These are phyloP conservation scores for Vitellaria paradoxa DNA, from an alignment of 179 eudicot species.

Conservation along the genomic window DNA sequence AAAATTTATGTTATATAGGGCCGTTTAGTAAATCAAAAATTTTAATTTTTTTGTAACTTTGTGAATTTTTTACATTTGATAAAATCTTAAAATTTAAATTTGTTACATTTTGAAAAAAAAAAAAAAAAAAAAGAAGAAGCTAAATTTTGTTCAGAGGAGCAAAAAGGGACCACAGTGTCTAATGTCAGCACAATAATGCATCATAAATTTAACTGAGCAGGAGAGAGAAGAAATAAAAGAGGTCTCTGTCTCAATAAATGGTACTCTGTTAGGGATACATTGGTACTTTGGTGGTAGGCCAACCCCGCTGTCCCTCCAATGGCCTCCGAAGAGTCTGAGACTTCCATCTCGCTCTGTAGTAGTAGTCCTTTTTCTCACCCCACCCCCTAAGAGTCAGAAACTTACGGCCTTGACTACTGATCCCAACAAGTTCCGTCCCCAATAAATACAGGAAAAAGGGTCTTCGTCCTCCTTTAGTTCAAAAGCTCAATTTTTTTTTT, in stretches of 20 bases:
- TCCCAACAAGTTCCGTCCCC: background rate
- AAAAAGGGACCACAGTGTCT: too few relatives aligned
- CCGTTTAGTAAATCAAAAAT: too few relatives aligned
- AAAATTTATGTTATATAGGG: too few relatives aligned
- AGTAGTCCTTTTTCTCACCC: background rate
- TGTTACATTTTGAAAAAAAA: too few relatives aligned
- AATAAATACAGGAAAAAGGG: conserved; percentile 17
- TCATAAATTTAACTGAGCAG: conserved; percentile 7
- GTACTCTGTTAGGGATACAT: conserved; percentile 26
- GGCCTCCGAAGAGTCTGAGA: background rate
- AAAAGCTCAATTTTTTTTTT: conserved; percentile 36
- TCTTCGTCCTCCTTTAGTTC: conserved; percentile 35
- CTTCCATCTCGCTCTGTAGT: background rate
- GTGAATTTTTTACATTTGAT: too few relatives aligned
- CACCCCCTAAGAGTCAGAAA: conserved; percentile 18
- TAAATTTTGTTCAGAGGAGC: too few relatives aligned
- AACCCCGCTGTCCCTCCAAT: conserved; percentile 21
- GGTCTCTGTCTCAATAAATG: conserved; percentile 11
- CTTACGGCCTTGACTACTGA: conserved; percentile 20
- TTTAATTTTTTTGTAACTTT: too few relatives aligned
- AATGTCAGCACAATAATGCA: too few relatives aligned
- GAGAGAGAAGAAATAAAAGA: conserved; percentile 1
- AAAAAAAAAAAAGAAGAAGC: too few relatives aligned
- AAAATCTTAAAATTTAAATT: too few relatives aligned
- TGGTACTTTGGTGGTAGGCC: conserved; percentile 21